A percentile compares a stretch with the other conserved stretches of the same genome.
phyloP scores from a whole-genome alignment of 805 yeast species.

The Pichia cephalocereana region DNA sequence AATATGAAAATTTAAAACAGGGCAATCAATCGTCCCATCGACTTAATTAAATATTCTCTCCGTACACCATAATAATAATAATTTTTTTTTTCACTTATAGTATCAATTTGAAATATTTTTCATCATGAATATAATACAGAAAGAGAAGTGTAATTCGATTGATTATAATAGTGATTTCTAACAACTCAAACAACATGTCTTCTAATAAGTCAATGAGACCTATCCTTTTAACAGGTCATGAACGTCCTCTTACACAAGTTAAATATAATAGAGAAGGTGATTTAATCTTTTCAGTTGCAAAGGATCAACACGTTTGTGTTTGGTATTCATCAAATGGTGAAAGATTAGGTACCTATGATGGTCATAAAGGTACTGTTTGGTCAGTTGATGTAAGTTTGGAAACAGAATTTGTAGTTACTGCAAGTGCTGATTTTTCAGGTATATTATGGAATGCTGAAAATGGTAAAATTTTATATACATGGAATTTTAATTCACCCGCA shows the following conservation, averaged over 20 bases:
- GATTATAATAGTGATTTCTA: neutral
- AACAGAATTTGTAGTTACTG: slow-evolving; percentile 69
- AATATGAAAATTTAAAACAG: no score
- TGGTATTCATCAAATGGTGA: slow-evolving; percentile 97
- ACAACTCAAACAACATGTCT: neutral
- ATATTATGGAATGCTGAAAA: slow-evolving; percentile 77
- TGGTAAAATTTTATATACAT: slow-evolving; percentile 67
- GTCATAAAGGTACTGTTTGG: slow-evolving; percentile 93
- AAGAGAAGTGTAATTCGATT: no score
- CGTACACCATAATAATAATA: no score
- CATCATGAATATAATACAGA: no score
- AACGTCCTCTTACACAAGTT: slow-evolving; percentile 94
- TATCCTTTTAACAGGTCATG: slow-evolving; percentile 80
- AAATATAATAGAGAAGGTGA: slow-evolving; percentile 96
- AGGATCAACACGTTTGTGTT: slow-evolving; percentile 80
- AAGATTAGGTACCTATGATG: slow-evolving; percentile 83
- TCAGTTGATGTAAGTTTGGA: slow-evolving; percentile 76
- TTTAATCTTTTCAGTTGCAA: slow-evolving; percentile 81
- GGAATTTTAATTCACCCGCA: slow-evolving; percentile 77
- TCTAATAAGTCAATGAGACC: slow-evolving; percentile 43
- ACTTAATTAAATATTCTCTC: no score
- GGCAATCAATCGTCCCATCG: no score
- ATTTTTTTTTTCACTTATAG: neutral
- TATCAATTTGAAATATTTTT: no score
- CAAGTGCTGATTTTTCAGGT: slow-evolving; percentile 81